These are phyloP conservation scores for Diaporthe sp. DNA, from an alignment of 2,329 filamentous ascomycete genomes.

Conservation along the genomic window DNA sequence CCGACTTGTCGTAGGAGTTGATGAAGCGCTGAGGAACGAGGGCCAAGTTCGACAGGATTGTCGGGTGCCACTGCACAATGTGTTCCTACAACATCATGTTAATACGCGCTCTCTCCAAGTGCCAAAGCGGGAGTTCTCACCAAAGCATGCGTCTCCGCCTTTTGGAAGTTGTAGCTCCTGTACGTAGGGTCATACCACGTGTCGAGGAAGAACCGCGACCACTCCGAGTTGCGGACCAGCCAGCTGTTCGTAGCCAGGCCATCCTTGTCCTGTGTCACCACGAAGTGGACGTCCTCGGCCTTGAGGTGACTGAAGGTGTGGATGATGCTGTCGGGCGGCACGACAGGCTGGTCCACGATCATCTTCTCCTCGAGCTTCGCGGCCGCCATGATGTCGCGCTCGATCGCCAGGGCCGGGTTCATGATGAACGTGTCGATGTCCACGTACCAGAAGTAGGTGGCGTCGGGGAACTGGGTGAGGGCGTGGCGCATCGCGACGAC, in stretches of 20 bases:
- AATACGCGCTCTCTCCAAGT: slow-evolving; percentile 42
- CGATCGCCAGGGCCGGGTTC: slow-evolving; percentile 79
- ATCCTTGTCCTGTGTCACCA: slow-evolving; percentile 86
- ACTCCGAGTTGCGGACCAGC: slow-evolving; percentile 85
- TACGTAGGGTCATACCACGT: slow-evolving; percentile 97
- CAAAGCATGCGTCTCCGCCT: slow-evolving; percentile 91
- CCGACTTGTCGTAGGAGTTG: slow-evolving; percentile 79
- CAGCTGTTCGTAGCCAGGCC: slow-evolving; percentile 85
- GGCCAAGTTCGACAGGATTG: slow-evolving; percentile 89
- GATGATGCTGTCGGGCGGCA: slow-evolving; percentile 97
- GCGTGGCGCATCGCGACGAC: slow-evolving; percentile 92
- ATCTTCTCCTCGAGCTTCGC: slow-evolving; percentile 80
- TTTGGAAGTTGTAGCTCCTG: slow-evolving; percentile 95
- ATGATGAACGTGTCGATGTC: slow-evolving; percentile 90
- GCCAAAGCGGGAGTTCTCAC: slow-evolving; percentile 63
- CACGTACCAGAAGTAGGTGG: slow-evolving; percentile 88
- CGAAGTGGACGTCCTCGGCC: slow-evolving; percentile 82
- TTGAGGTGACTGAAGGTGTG: slow-evolving; percentile 90
- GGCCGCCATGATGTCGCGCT: slow-evolving; percentile 78
- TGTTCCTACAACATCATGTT: slow-evolving; percentile 73
- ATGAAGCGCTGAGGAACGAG: slow-evolving; percentile 88
- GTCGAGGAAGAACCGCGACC: slow-evolving; percentile 93
- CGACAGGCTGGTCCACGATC: slow-evolving; percentile 87
- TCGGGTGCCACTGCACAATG: slow-evolving; percentile 96
- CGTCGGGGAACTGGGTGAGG: slow-evolving; percentile 82